Conservation (phyloP, 1,284 basidiomycete genomes). For the Rhizoctonia solani region DNA sequence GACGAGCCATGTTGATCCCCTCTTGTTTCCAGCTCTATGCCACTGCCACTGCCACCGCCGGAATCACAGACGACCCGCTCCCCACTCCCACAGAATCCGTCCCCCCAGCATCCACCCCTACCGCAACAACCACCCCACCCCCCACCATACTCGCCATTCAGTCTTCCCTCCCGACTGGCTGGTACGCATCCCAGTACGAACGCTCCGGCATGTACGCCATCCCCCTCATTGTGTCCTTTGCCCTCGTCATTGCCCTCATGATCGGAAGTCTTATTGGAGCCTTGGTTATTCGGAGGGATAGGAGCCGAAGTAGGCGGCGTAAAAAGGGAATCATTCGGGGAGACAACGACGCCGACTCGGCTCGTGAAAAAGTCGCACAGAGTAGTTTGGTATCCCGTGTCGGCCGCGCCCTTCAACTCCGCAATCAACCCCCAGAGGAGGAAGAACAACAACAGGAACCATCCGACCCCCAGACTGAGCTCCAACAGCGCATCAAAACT, state of each 20-base stretch:
- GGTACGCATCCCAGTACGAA: slow-evolving; percentile 3
- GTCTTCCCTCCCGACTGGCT: slow-evolving; percentile 20
- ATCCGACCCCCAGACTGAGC: neutral
- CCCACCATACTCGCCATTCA: slow-evolving; percentile 19
- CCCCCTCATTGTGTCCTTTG: slow-evolving; percentile 23
- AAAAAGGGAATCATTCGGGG: slow-evolving; percentile 7
- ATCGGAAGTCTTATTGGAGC: slow-evolving; percentile 27
- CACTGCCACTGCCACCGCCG: slow-evolving; percentile 2
- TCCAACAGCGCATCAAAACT: slow-evolving; percentile 6
- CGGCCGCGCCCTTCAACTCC: neutral
- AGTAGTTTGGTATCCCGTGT: neutral
- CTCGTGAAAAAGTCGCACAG: neutral
- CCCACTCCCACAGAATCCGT: neutral
- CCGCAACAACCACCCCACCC: neutral
- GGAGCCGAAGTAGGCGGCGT: neutral
- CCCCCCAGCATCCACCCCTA: neutral
- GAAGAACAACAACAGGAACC: neutral
- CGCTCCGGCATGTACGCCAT: slow-evolving; percentile 28
- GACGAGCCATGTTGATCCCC: neutral
- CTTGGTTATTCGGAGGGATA: neutral
- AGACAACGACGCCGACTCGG: neutral
- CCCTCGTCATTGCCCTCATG: slow-evolving; percentile 31
- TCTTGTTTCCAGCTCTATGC: neutral
- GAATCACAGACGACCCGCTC: slow-evolving; percentile 23
- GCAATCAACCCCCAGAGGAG: too few species aligned